Evolutionary conservation across 192 early-diverging fungal species (phyloP).

Genomic region (Entomortierella lignicola): DNA sequence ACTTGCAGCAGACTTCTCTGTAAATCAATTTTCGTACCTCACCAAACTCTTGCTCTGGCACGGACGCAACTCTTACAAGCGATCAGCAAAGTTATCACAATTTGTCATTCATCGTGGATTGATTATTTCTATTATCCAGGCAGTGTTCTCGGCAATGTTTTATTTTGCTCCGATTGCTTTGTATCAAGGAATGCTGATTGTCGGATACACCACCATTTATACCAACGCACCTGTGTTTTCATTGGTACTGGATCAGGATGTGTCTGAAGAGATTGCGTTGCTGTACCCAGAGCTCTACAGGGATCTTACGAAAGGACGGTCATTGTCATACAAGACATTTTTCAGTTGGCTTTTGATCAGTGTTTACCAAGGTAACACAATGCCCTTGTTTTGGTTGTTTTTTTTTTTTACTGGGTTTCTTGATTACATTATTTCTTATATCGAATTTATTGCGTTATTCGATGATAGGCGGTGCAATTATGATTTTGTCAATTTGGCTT

Average conservation of each 20-base stretch:
- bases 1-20: slow-evolving; percentile 93
- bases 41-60: slow-evolving; percentile 93
- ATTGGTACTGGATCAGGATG: slow-evolving; percentile 91
- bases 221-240: slow-evolving; percentile 98
- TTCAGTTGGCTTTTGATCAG: slow-evolving; percentile 94
- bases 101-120: slow-evolving; percentile 98
- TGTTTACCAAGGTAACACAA: slow-evolving; percentile 95
- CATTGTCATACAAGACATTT: slow-evolving; percentile 93
- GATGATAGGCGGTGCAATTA: slow-evolving; percentile 81
- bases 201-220: slow-evolving; percentile 96
- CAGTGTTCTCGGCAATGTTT: slow-evolving; percentile 95
- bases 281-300: slow-evolving; percentile 95
- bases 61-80: slow-evolving; percentile 93
- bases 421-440: not conserved
- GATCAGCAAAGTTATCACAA: slow-evolving; percentile 93
- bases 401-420: too few species aligned
- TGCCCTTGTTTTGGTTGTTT: too few species aligned
- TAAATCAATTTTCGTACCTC: slow-evolving; percentile 90
- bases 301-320: slow-evolving; percentile 92
- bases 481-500: slow-evolving; percentile 93
- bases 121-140: slow-evolving; percentile 98
- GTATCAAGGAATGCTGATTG: slow-evolving; percentile 89
- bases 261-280: slow-evolving; percentile 89
- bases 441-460: not conserved
- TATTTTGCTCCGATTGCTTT: slow-evolving; percentile 98